These are phyloP conservation scores for Penicillium riverlandense DNA, from an alignment of 495 filamentous ascomycete species.

Conservation along the genomic window DNA sequence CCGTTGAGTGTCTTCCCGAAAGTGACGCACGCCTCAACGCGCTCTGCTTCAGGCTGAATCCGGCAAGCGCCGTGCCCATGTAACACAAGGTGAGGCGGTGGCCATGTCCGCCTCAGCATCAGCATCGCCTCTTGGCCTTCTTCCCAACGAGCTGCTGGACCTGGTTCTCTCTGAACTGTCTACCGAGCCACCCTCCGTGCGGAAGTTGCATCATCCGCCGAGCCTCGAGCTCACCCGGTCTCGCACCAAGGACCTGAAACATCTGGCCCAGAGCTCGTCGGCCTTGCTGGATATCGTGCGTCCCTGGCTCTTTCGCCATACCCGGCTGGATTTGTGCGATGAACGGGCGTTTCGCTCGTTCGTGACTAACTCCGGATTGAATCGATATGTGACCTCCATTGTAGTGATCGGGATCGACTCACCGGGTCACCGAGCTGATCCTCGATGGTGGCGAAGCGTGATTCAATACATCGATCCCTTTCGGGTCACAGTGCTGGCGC, in stretches of 20 bases:
- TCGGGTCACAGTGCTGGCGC: slow-evolving; percentile 26
- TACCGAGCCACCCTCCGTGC: slow-evolving; percentile 20
- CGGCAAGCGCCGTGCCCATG: neutral
- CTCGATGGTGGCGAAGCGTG: slow-evolving; percentile 26
- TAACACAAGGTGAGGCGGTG: neutral
- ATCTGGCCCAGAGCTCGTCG: slow-evolving; percentile 20
- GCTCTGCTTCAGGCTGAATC: neutral
- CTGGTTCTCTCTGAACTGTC: slow-evolving; percentile 26
- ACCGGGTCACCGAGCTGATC: slow-evolving; percentile 7
- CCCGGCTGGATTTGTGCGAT: slow-evolving; percentile 20
- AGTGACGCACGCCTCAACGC: neutral
- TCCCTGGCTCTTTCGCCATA: slow-evolving; percentile 28
- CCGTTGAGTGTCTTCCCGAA: slow-evolving; percentile 11
- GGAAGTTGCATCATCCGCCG: slow-evolving; percentile 19
- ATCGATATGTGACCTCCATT: slow-evolving; percentile 24
- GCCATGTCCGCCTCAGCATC: neutral
- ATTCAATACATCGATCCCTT: slow-evolving; percentile 22
- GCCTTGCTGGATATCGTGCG: slow-evolving; percentile 21
- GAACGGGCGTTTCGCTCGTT: slow-evolving; percentile 22
- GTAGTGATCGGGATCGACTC: slow-evolving; percentile 14
- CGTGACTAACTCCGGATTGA: slow-evolving; percentile 14
- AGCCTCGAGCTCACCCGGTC: slow-evolving; percentile 12
- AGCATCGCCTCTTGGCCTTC: slow-evolving; percentile 8
- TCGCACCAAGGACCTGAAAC: slow-evolving; percentile 21
- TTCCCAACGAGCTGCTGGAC: slow-evolving; percentile 38